Evolutionary conservation across 129 eudicot genomes (phyloP), one percentile per base, ranked within the genome.

Genomic region (Pittosporum tobira): DNA sequence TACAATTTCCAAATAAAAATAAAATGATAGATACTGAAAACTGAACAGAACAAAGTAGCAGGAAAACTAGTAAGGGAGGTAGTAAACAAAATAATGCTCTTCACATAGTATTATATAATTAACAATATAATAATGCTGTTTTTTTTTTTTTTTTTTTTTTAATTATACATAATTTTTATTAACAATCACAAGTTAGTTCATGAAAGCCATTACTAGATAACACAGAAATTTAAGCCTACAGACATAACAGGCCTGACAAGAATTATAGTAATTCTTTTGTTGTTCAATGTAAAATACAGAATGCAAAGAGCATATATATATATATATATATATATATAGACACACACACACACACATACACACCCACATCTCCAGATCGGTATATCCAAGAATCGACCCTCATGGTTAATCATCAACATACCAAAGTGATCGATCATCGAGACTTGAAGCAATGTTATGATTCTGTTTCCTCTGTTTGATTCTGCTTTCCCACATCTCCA

Each of bases 251-350:
- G 27, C 30, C 27, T 56, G 5, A 12, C 3, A 56, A 56, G 21
- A 38, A 56, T 23, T 34, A 16, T 10, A n/a, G n/a, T n/a, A 29
- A 46, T 44, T 48, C 38, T 30, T 30, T 36, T 46, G 40, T 67
- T 21, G 54, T 54, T 59, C 72, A 75, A 63, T 31, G n/a, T 49
- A 65, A 38, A 61, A 29, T 43, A 34, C 46, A 30, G 20, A 70
- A 65, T 60, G n/a, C 27, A 1, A 21, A 54, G 12, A 10, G 10
- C 60, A 55, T 40, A 30, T 30, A n/a, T 30, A 55, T n/a, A n/a
- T n/a, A n/a, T n/a, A n/a, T n/a, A n/a, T n/a, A n/a, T n/a, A n/a
- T n/a, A n/a, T n/a, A n/a, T n/a, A n/a, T n/a, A n/a, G n/a, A n/a
- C n/a, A n/a, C n/a, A n/a, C n/a, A n/a, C n/a, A n/a, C n/a, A n/a